Percentiles rank a stretch among this genome's conserved stretches.
These are phyloP conservation scores for Cutaneotrichosporon mucoides DNA, from an alignment of 1,284 basidiomycete species.

Conservation along the genomic window DNA sequence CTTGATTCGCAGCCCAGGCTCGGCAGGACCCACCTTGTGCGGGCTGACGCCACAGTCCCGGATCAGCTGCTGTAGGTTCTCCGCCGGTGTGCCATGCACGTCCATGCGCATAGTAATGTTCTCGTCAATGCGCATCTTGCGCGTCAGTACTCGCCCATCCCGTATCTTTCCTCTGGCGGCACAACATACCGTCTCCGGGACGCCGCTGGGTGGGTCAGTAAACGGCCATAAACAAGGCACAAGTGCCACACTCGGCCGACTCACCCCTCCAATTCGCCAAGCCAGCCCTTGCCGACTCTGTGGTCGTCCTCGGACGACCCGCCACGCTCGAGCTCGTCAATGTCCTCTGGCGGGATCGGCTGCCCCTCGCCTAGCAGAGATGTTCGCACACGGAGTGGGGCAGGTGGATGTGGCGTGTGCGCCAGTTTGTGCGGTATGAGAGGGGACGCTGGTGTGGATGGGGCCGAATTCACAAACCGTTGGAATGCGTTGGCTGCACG, in stretches of 20 bases:
- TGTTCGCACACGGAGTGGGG: background rate
- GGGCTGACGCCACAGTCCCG: slow-evolving; percentile 85
- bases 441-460: slow-evolving; percentile 28
- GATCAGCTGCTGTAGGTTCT: slow-evolving; percentile 62
- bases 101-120: slow-evolving; percentile 47
- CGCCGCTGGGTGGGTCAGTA: slow-evolving; percentile 15
- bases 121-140: slow-evolving; percentile 40
- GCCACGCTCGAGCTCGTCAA: slow-evolving; percentile 21
- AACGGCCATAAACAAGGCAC: background rate
- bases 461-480: slow-evolving; percentile 22
- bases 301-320: slow-evolving; percentile 34
- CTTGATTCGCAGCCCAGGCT: too few species aligned
- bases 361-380: background rate
- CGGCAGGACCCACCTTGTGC: slow-evolving; percentile 55
- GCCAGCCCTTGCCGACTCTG: slow-evolving; percentile 38
- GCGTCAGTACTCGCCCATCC: background rate
- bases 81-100: slow-evolving; percentile 47
- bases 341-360: slow-evolving; percentile 15
- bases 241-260: slow-evolving; percentile 7
- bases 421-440: slow-evolving; percentile 12
- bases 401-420: background rate
- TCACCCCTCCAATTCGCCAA: slow-evolving; percentile 44
- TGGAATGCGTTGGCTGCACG: slow-evolving; percentile 25
- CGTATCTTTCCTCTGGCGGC: too few species aligned
- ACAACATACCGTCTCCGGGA: slow-evolving; percentile 25